A percentile compares a stretch with the other conserved stretches of the same genome.
Conservation (phyloP, 768 basidiomycete genomes). For the Pleurotus pulmonarius region DNA sequence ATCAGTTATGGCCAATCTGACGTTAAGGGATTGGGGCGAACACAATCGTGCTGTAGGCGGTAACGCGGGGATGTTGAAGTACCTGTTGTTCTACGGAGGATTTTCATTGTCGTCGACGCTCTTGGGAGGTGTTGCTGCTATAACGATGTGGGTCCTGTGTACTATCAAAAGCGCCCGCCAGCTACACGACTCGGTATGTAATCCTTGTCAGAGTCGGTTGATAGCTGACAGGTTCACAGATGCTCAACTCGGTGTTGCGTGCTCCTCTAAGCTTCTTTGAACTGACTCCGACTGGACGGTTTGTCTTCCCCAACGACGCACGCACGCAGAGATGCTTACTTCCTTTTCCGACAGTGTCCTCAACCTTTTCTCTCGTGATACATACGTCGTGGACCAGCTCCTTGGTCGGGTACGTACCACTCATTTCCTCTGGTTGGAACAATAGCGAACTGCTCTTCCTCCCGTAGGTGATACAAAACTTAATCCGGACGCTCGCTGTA, state of each 20-base stretch:
- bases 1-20: slow-evolving; percentile 60
- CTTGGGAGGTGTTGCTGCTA: slow-evolving; percentile 48
- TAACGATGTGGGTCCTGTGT: slow-evolving; percentile 77
- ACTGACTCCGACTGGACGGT: slow-evolving; percentile 82
- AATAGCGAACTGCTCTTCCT: background rate
- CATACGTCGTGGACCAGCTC: slow-evolving; percentile 81
- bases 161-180: slow-evolving; percentile 68
- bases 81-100: slow-evolving; percentile 62
- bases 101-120: slow-evolving; percentile 59
- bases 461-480: slow-evolving; percentile 49
- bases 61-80: slow-evolving; percentile 56
- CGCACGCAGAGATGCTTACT: background rate
- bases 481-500: slow-evolving; percentile 61
- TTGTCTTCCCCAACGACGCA: slow-evolving; percentile 11
- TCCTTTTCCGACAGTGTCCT: slow-evolving; percentile 52
- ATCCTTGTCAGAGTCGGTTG: background rate
- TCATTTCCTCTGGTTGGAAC: background rate
- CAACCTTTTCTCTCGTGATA: slow-evolving; percentile 90
- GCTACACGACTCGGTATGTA: slow-evolving; percentile 71
- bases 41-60: slow-evolving; percentile 59
- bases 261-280: slow-evolving; percentile 91
- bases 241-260: slow-evolving; percentile 75
- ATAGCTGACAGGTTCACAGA: slow-evolving; percentile 35
- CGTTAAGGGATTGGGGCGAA: slow-evolving; percentile 81
- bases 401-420: slow-evolving; percentile 48